phyloP scores from a whole-genome alignment of 345 rosid species.

The Mallotus nudiflorus region DNA sequence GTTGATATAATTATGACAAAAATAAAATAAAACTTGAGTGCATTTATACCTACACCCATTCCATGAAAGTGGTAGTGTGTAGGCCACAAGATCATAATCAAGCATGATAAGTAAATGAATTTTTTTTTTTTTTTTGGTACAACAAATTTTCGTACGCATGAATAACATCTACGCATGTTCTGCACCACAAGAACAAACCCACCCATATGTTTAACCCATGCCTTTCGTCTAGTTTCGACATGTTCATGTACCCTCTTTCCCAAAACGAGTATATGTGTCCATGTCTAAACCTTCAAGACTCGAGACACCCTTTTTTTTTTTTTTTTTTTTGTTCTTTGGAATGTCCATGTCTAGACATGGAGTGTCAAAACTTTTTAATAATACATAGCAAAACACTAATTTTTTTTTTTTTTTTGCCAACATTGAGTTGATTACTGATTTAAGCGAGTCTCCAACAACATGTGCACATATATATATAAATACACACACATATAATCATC shows the following conservation, averaged over 20 bases:
- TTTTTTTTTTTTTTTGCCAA: too few relatives aligned
- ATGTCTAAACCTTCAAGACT: conserved; percentile 18
- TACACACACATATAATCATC: too few relatives aligned
- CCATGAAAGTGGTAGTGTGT: neutral
- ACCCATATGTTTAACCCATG: conserved; percentile 11
- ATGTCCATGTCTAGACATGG: conserved; percentile 13
- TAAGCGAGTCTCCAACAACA: neutral
- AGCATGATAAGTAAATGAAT: neutral
- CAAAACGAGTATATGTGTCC: conserved; percentile 15
- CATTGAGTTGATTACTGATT: neutral
- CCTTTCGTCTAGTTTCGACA: neutral
- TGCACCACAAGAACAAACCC: conserved; percentile 12
- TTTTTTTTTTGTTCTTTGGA: neutral
- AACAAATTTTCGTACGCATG: neutral
- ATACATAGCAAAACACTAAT: neutral
- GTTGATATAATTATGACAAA: too few relatives aligned
- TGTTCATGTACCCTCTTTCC: conserved; percentile 3
- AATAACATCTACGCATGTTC: conserved; percentile 12
- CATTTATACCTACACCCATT: neutral
- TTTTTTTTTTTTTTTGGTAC: too few relatives aligned
- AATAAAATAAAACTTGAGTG: neutral
- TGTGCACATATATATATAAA: too few relatives aligned
- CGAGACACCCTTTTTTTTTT: conserved; percentile 10
- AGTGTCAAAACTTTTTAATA: conserved; percentile 15
- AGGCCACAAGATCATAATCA: neutral